These are phyloP conservation scores for Lepidium campestre DNA, from an alignment of 441 rosid genomes.

Conservation along the genomic window DNA sequence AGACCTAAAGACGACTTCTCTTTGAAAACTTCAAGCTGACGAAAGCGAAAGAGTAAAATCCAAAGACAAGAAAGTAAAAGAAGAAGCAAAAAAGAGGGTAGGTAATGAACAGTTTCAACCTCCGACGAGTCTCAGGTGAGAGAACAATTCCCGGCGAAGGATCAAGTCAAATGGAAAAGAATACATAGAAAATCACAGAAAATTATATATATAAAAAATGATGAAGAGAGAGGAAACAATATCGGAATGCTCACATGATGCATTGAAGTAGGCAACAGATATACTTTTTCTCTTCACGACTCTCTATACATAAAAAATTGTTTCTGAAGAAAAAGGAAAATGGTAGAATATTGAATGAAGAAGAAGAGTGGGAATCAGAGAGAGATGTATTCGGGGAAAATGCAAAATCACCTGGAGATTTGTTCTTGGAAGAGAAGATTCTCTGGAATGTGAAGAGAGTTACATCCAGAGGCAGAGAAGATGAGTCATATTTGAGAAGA, in stretches of 20 bases:
- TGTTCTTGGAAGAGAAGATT: conserved; percentile 14
- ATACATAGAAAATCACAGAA: background rate
- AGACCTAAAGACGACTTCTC: conserved; percentile 12
- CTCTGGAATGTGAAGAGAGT: background rate
- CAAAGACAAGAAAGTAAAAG: background rate
- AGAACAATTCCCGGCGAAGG: conserved; percentile 6
- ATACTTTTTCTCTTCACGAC: conserved; percentile 24
- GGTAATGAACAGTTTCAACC: background rate
- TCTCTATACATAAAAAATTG: background rate
- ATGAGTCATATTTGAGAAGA: conserved; percentile 21
- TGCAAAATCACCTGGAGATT: conserved; percentile 23
- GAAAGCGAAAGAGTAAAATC: conserved; percentile 19
- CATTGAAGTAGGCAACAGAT: conserved; percentile 23
- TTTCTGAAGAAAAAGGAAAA: background rate
- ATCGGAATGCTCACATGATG: conserved; percentile 25
- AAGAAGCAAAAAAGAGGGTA: background rate
- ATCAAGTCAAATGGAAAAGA: conserved; percentile 1
- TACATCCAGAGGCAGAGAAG: conserved; percentile 11
- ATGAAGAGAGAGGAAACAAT: conserved; percentile 10
- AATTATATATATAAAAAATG: background rate
- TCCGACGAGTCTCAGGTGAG: background rate
- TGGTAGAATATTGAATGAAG: conserved; percentile 7
- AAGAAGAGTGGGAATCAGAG: conserved; percentile 1
- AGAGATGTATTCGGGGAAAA: background rate
- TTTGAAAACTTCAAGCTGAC: conserved; percentile 27